Evolutionary conservation across 768 basidiomycete species (phyloP).

Genomic region (Paxillus ammoniavirescens): DNA sequence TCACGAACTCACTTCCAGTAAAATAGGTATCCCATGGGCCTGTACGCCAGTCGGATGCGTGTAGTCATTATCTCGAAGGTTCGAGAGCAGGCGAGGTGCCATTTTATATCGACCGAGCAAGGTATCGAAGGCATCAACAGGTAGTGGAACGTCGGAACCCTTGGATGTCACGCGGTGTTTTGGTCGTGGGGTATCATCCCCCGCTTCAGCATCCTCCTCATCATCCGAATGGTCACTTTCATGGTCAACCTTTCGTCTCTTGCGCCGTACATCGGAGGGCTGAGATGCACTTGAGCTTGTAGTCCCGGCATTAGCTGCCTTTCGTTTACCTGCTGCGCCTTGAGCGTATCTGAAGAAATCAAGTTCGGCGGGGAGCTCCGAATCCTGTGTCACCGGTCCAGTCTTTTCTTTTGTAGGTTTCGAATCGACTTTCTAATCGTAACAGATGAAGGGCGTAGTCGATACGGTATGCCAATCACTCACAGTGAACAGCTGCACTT

Average conservation of each 20-base stretch:
- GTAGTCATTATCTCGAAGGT: constrained; percentile 61
- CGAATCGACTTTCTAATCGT: constrained; percentile 23
- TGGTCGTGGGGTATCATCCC: constrained; percentile 24
- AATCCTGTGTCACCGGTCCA: constrained; percentile 28
- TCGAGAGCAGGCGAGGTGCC: constrained; percentile 58
- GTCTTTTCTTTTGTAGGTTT: constrained; percentile 23
- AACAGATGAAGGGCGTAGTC: constrained; percentile 3
- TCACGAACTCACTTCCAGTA: constrained; percentile 60
- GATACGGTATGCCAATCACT: constrained; percentile 12
- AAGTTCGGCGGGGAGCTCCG: constrained; percentile 69
- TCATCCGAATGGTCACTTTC: constrained; percentile 20
- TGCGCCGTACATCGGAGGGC: constrained; percentile 15
- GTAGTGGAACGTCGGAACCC: constrained; percentile 62
- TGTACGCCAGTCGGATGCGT: constrained; percentile 78
- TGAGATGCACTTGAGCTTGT: constrained; percentile 11
- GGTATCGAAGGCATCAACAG: constrained; percentile 48
- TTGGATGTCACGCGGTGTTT: constrained; percentile 66
- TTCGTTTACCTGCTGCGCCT: constrained; percentile 53
- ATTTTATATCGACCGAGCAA: constrained; percentile 58
- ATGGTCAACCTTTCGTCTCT: constrained; percentile 30
- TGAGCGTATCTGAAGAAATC: constrained; percentile 74
- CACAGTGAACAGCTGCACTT: constrained; percentile 72
- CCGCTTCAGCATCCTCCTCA: constrained; percentile 20
- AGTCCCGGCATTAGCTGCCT: constrained; percentile 26
- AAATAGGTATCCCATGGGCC: constrained; percentile 73